Conservation (phyloP, 331 rosid species). For the Rosa hybrid region DNA sequence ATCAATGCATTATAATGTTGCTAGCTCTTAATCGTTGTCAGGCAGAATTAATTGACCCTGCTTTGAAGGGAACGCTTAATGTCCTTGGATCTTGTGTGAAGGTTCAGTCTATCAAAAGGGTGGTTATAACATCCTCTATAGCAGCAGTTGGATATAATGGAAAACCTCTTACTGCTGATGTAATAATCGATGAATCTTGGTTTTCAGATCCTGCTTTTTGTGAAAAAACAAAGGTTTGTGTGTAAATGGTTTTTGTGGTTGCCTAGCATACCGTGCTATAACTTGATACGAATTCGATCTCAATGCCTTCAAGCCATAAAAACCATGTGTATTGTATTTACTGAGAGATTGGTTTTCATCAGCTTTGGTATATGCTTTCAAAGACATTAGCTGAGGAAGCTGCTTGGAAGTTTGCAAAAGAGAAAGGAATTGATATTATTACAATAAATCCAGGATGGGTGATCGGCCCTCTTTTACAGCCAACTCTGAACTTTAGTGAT, state of each 20-base stretch:
- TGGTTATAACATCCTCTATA: constrained; percentile 60
- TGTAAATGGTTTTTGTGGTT: not conserved
- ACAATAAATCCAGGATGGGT: constrained; percentile 28
- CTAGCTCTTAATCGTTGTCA: constrained; percentile 20
- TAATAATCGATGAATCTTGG: constrained; percentile 58
- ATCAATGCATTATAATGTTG: not conserved
- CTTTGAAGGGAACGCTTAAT: constrained; percentile 56
- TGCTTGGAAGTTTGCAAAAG: constrained; percentile 38
- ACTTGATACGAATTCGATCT: not conserved
- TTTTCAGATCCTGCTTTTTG: constrained; percentile 44
- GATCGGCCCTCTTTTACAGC: constrained; percentile 38
- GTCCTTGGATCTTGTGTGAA: constrained; percentile 47
- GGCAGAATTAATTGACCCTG: constrained; percentile 51
- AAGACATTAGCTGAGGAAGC: constrained; percentile 42
- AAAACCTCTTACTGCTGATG: constrained; percentile 42
- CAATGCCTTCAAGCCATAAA: not conserved
- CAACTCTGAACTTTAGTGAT: constrained; percentile 24
- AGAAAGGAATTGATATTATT: constrained; percentile 31
- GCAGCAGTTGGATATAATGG: constrained; percentile 47
- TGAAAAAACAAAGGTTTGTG: constrained; percentile 38
- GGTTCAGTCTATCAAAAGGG: constrained; percentile 39
- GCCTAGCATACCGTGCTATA: not conserved
- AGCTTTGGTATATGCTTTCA: constrained; percentile 34
- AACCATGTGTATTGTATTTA: not conserved
- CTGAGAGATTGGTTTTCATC: not conserved